These are phyloP conservation scores for Blastobotrys robertii DNA, from an alignment of 805 yeast species.

Conservation along the genomic window DNA sequence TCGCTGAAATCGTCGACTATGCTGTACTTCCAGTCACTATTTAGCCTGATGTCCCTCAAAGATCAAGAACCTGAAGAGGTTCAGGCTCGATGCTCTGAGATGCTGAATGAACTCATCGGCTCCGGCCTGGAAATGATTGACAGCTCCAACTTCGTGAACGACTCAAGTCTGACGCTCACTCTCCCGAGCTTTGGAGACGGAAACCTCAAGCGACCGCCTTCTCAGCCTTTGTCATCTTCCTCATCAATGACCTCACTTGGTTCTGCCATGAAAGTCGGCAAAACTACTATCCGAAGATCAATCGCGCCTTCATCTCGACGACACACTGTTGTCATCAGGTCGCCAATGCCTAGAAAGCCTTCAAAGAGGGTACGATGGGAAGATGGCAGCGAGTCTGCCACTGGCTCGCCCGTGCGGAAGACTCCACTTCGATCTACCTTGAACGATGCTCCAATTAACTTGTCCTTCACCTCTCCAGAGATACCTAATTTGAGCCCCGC, in stretches of 20 bases:
- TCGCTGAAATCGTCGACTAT: conserved; percentile 4
- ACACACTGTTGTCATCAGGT: conserved; percentile 6
- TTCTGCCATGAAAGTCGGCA: background rate
- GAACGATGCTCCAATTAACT: background rate
- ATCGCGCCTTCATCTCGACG: conserved; percentile 2
- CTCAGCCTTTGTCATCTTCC: background rate
- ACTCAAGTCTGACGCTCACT: background rate
- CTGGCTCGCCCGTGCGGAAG: background rate
- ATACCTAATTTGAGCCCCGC: background rate
- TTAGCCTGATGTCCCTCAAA: background rate
- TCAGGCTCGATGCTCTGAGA: background rate
- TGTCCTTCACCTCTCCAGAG: background rate
- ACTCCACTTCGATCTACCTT: background rate
- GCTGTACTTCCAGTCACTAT: conserved; percentile 1
- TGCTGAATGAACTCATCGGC: conserved; percentile 1
- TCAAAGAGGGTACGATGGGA: conserved; percentile 21
- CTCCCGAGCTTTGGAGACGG: too few species aligned
- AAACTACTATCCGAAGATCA: background rate
- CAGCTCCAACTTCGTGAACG: background rate
- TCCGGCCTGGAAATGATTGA: background rate
- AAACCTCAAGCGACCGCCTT: background rate
- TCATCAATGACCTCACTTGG: background rate
- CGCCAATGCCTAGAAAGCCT: conserved; percentile 12
- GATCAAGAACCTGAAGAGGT: background rate
- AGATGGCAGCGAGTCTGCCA: conserved; percentile 8